phyloP scores from a whole-genome alignment of 352 stramenopile genomes.

The Achlya hypogyna region DNA sequence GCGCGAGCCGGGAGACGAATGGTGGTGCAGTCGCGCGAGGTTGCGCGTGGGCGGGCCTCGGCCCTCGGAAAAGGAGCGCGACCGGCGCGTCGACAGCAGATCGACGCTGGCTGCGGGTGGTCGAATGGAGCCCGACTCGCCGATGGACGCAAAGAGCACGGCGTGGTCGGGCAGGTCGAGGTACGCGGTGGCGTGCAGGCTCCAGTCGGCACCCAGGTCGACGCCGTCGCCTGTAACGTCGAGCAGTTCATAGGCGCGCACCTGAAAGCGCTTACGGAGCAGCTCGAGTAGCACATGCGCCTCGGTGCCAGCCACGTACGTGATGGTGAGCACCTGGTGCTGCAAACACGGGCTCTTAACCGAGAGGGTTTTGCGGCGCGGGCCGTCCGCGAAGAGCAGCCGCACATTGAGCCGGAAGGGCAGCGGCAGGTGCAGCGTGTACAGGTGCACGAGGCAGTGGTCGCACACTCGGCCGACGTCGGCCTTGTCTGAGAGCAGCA shows the following conservation, averaged over 20 bases:
- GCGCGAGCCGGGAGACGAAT: too few relatives aligned
- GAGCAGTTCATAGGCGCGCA: constrained; percentile 65
- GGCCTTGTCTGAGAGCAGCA: constrained; percentile 32
- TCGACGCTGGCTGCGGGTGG: neutral
- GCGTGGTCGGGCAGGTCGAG: constrained; percentile 44
- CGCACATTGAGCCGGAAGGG: constrained; percentile 26
- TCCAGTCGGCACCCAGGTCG: constrained; percentile 26
- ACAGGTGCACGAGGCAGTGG: constrained; percentile 61
- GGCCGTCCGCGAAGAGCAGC: constrained; percentile 22
- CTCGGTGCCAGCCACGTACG: constrained; percentile 72
- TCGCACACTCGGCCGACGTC: constrained; percentile 62
- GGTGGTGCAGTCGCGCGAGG: neutral
- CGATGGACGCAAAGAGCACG: constrained; percentile 64
- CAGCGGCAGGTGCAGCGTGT: constrained; percentile 72
- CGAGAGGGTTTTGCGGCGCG: constrained; percentile 47
- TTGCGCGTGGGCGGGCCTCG: neutral
- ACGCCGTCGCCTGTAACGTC: constrained; percentile 54
- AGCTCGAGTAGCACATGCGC: constrained; percentile 58
- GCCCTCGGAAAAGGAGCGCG: constrained; percentile 13
- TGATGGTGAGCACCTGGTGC: constrained; percentile 66
- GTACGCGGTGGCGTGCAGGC: constrained; percentile 34
- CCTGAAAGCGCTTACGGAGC: constrained; percentile 68
- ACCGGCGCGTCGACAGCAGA: neutral
- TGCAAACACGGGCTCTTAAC: constrained; percentile 74
- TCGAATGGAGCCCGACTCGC: constrained; percentile 40